Base-by-base conservation (phyloP, 106 monocot genomes). In the Apostasia shenzhenica region DNA sequence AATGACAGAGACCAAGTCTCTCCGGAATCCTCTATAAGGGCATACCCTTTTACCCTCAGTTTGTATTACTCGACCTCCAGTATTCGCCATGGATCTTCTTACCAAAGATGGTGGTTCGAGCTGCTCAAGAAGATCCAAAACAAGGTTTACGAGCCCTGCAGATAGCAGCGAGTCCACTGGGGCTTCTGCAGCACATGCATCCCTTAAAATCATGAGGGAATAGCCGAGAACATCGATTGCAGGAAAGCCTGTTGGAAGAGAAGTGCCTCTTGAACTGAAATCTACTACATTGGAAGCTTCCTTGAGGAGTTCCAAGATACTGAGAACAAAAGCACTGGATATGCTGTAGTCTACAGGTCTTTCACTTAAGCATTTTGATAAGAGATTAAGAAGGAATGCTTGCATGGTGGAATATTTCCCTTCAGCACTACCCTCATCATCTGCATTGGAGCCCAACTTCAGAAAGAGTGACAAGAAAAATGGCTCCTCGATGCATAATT, bases 1-100 rank as follows among this genome's bases (percentile, higher is more conserved):
- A 57, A 97, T 89, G 40, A 89, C 74, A 66, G 92, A 80, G 13
- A 92, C 92, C 12, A 97, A n/a, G 74, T 97, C 97, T 70, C 87
- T 84, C 70, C 92, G 72, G 40, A 79, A 97, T 40, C 97, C 92
- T 70, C 67, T 81, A 71, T 97, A 97, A 55, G 82, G 89, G 68
- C 92, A 92, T 39, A 85, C 73, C 61, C 81, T 84, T 44, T 43
- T 3, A 39, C 54, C 38, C 1, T 41, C 6, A 12, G 59, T 12
- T 8, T 52, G 26, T 2, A 51, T 4, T 45, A 8, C 59, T 10
- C 55, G 9, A 41, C 57, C 54, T 2, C 26, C 51, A 40, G 46
- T 71, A 45, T 52, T 41, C 38, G 7, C 47, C 38, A 81, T 63
- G 8, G 82, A 73, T 77, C 76, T 92, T 73, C 79, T 84, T 48